Conservation (phyloP, 164 flowering plant species). For the Umbellularia californica region DNA sequence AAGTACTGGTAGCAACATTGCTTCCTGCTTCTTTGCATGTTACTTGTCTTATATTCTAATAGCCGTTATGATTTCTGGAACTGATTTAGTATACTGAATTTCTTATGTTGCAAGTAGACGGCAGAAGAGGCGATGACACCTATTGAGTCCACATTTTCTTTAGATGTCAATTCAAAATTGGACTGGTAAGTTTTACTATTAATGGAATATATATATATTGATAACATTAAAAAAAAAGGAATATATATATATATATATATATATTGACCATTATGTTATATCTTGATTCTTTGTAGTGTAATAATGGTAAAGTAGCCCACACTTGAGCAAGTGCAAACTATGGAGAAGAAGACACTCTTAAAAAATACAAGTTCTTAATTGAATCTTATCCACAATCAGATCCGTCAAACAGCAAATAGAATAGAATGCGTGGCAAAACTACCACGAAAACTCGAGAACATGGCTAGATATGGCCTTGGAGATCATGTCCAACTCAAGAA, state of each 20-base stretch:
- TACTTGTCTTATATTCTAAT: background rate
- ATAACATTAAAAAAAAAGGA: no score
- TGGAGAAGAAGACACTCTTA: slow-evolving; percentile 96
- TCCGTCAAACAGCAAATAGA: no score
- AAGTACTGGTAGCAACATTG: background rate
- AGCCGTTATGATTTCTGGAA: background rate
- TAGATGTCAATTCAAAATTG: slow-evolving; percentile 92
- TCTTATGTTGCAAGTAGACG: slow-evolving; percentile 46
- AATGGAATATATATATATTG: background rate
- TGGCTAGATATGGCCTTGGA: no score
- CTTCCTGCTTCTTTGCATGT: background rate
- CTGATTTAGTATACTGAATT: background rate
- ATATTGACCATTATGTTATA: background rate
- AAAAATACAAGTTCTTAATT: no score
- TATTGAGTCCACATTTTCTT: slow-evolving; percentile 94
- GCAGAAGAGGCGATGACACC: slow-evolving; percentile 99
- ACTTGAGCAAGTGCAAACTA: background rate
- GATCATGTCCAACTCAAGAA: no score
- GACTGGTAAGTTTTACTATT: slow-evolving; percentile 62
- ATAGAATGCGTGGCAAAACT: no score
- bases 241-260: no score
- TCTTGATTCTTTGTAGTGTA: background rate
- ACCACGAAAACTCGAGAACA: no score
- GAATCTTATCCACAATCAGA: no score
- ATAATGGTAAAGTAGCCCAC: background rate